Conservation (phyloP, 2,329 filamentous ascomycete genomes). For the Aspergillus thermomutatus region DNA sequence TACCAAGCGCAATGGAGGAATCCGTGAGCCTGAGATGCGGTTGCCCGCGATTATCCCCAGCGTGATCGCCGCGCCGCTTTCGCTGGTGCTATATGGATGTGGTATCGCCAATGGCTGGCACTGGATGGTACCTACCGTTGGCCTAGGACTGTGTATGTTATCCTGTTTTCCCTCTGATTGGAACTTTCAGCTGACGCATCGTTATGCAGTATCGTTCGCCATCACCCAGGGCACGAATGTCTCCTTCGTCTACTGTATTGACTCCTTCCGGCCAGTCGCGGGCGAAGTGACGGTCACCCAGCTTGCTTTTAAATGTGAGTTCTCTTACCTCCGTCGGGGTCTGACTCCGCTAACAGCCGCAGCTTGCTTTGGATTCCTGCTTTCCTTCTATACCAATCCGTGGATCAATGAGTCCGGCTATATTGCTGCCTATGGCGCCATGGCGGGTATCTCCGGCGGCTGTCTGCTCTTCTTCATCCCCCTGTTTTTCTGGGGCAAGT, state of each 20-base stretch:
- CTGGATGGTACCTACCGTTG: constrained; percentile 54
- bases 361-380: constrained; percentile 54
- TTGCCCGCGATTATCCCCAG: constrained; percentile 14
- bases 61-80: background rate
- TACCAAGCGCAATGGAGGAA: constrained; percentile 26
- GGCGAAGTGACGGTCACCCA: constrained; percentile 55
- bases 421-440: constrained; percentile 51
- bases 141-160: constrained; percentile 35
- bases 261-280: constrained; percentile 56
- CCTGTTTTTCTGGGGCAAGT: constrained; percentile 52
- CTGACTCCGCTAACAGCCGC: too few species aligned
- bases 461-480: constrained; percentile 46
- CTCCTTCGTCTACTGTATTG: constrained; percentile 56
- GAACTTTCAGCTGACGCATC: background rate
- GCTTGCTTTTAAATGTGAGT: constrained; percentile 50
- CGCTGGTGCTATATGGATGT: constrained; percentile 1
- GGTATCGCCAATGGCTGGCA: background rate
- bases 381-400: constrained; percentile 60
- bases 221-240: constrained; percentile 57
- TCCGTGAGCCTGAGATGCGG: constrained; percentile 35
- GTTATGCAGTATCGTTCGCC: constrained; percentile 37
- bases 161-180: background rate
- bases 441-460: constrained; percentile 53
- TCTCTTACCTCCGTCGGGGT: background rate
- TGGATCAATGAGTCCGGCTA: constrained; percentile 54